Base-by-base conservation (phyloP, 2,329 filamentous ascomycete genomes). In the Fusarium metavorans region DNA sequence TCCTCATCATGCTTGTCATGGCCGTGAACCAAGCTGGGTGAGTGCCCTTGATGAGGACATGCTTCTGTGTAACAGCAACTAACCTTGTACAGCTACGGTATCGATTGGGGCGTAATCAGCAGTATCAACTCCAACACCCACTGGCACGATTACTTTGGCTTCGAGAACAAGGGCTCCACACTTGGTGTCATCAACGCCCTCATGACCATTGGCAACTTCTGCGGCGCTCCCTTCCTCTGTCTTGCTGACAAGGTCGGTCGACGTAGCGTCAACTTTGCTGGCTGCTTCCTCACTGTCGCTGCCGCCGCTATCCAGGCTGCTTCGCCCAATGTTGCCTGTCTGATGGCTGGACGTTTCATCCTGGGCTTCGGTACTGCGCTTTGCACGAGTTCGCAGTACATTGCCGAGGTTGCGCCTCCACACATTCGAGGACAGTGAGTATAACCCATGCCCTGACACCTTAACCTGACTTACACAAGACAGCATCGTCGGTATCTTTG, bases 91-190 rank as follows among this genome's bases (percentile, higher is more conserved):
- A 76, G 73, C 10, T 77, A 76, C 14, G 76, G 76, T 48, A 73
- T 77, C 50, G 76, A 77, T 25, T 77, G 76, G 75, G 76, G 73
- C 20, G 76, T 77, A 6, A 64, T 77, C 30, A 75, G 76, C 37
- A 71, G 75, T 10, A 77, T 77, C 71, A 77, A 77, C 65, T 64
- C 75, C 27, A 74, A 74, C 25, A 39, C 45, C 32, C 68, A 71
- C n/a, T 77, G 75, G 76, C 76, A 75, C 37, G 30, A 58, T 0
- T 77, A 76, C 60, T 77, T 77, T n/a, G 75, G 75, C 6, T 77
- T 77, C 30, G 64, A 8, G 18, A 74, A 71, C 6, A 62, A 70
- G 8, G 75, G 73, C 13, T 74, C 71, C 25, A 67, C 67, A 1
- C 72, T 77, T 5, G 75, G 76, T 23, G 63, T 72, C 32, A 77